phyloP scores from a whole-genome alignment of 2,329 filamentous ascomycete species.

The Colletotrichum sp. region DNA sequence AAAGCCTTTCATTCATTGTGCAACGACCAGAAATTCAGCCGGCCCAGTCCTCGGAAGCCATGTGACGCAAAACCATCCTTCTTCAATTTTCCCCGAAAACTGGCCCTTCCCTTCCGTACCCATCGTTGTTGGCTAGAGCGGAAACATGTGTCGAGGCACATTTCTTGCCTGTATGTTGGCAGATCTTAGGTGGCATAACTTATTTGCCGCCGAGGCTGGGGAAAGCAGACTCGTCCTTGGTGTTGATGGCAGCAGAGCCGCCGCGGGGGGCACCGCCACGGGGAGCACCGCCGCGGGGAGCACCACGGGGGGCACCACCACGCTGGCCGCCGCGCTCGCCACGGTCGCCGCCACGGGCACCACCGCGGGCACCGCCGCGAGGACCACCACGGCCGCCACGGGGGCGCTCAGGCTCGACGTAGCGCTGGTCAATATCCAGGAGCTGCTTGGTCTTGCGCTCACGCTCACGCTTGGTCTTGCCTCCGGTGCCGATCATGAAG shows the following conservation, averaged over 20 bases:
- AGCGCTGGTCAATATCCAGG: constrained; percentile 87
- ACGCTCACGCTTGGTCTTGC: constrained; percentile 85
- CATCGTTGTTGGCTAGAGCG: constrained; percentile 18
- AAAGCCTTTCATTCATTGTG: constrained; percentile 23
- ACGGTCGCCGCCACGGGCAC: constrained; percentile 49
- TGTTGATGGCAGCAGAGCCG: constrained; percentile 58
- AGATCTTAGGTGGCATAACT: constrained; percentile 24
- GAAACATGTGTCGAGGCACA: constrained; percentile 21
- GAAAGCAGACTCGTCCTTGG: constrained; percentile 63
- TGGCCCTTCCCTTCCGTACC: constrained; percentile 20
- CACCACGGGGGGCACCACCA: constrained; percentile 48
- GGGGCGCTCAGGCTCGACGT: constrained; percentile 71
- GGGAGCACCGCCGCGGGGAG: constrained; percentile 35
- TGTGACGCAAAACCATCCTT: constrained; percentile 15
- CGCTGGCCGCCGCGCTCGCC: constrained; percentile 48
- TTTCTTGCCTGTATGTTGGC: constrained; percentile 14
- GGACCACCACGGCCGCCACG: constrained; percentile 59
- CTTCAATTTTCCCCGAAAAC: constrained; percentile 20
- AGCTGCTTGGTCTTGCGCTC: constrained; percentile 91
- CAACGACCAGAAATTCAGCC: constrained; percentile 22
- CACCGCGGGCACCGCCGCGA: constrained; percentile 56
- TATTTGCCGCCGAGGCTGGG: constrained; percentile 65
- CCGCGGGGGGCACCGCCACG: constrained; percentile 50
- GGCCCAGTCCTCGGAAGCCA: constrained; percentile 21
- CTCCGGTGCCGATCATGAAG: constrained; percentile 75